A percentile compares a stretch with the other conserved stretches of the same genome.
These are phyloP conservation scores for Hypoxylon sp. DNA, from an alignment of 2,329 filamentous ascomycete genomes.

Conservation along the genomic window DNA sequence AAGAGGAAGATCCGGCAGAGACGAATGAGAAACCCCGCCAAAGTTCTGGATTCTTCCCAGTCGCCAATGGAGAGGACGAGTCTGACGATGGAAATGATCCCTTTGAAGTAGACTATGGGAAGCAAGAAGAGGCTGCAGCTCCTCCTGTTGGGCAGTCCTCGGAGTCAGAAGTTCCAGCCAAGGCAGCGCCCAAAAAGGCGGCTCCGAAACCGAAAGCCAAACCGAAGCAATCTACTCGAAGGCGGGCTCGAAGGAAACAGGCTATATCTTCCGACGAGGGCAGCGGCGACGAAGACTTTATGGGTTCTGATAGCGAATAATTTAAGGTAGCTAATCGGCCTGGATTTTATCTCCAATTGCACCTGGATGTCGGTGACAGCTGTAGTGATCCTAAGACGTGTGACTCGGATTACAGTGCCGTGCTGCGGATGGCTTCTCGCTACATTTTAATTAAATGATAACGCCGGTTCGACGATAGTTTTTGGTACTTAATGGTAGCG, in stretches of 20 bases:
- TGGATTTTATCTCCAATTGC: background rate
- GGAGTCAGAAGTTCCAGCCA: slow-evolving; percentile 33
- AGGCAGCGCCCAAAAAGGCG: slow-evolving; percentile 38
- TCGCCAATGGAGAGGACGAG: slow-evolving; percentile 43
- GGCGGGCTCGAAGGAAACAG: slow-evolving; percentile 46
- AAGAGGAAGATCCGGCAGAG: slow-evolving; percentile 41
- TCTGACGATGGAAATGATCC: slow-evolving; percentile 49
- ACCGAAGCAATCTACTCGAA: slow-evolving; percentile 46
- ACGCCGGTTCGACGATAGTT: background rate
- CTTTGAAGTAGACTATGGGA: slow-evolving; percentile 52
- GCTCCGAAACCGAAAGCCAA: slow-evolving; percentile 49
- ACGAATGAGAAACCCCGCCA: slow-evolving; percentile 36
- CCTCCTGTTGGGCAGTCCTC: slow-evolving; percentile 26
- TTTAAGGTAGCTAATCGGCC: background rate
- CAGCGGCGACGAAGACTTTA: slow-evolving; percentile 46
- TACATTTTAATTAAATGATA: background rate
- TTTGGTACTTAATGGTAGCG: too few relatives aligned
- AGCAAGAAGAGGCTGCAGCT: slow-evolving; percentile 22
- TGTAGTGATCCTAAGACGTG: background rate
- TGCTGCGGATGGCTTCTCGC: background rate
- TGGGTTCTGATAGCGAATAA: slow-evolving; percentile 42
- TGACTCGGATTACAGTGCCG: too few relatives aligned
- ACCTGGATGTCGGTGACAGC: background rate
- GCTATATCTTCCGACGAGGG: slow-evolving; percentile 47
- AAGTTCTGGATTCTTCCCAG: slow-evolving; percentile 49